These are phyloP conservation scores for Fulvia fulva DNA, from an alignment of 2,329 filamentous ascomycete species.

Conservation along the genomic window DNA sequence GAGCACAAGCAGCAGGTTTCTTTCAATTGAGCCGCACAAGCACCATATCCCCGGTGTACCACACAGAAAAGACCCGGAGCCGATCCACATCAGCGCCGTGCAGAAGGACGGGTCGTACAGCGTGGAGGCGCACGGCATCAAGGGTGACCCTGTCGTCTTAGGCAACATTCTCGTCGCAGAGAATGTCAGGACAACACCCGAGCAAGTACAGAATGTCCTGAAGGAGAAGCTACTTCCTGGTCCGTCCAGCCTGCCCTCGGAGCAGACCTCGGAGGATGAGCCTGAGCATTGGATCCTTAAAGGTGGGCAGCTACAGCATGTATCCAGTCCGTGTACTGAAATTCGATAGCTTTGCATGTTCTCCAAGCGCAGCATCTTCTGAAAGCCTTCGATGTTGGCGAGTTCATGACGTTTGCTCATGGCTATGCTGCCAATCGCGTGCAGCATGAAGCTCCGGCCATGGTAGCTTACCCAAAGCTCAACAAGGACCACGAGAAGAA, in stretches of 20 bases:
- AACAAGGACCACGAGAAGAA: slow-evolving; percentile 15
- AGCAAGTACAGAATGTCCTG: slow-evolving; percentile 8
- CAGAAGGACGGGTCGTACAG: slow-evolving; percentile 7
- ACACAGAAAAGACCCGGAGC: slow-evolving; percentile 8
- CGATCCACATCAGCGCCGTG: slow-evolving; percentile 7
- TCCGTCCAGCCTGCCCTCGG: slow-evolving; percentile 6
- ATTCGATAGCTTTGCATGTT: slow-evolving; percentile 10
- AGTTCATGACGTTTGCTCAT: slow-evolving; percentile 18
- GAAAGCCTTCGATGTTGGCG: slow-evolving; percentile 13
- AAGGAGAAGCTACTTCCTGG: slow-evolving; percentile 7
- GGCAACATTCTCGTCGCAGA: slow-evolving; percentile 17
- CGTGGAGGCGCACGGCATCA: slow-evolving; percentile 2
- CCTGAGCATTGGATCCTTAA: slow-evolving; percentile 15
- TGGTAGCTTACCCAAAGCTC: slow-evolving; percentile 14
- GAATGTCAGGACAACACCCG: slow-evolving; percentile 10
- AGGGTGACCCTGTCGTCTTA: slow-evolving; percentile 6
- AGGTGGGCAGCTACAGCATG: neutral
- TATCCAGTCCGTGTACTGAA: neutral
- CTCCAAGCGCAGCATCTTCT: slow-evolving; percentile 9
- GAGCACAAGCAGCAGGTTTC: slow-evolving; percentile 4
- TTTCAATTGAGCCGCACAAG: slow-evolving; percentile 14
- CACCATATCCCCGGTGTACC: slow-evolving; percentile 6
- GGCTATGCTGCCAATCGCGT: slow-evolving; percentile 13
- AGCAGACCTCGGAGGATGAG: slow-evolving; percentile 5
- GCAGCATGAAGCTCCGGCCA: slow-evolving; percentile 6